phyloP scores from a whole-genome alignment of 2,329 filamentous ascomycete species.

The Fusarium guadeloupense region DNA sequence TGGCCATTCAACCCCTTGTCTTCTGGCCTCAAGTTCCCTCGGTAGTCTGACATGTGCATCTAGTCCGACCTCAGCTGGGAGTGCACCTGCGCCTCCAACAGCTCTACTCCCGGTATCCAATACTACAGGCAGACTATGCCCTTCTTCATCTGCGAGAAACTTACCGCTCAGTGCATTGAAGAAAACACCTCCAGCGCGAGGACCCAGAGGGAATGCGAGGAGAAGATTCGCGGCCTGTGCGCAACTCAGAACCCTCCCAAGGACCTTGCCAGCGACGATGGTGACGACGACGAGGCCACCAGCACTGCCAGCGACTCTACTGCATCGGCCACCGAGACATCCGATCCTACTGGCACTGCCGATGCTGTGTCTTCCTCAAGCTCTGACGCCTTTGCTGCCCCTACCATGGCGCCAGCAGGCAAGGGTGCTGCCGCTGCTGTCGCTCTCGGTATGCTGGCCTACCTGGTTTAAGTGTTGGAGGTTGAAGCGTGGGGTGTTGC shows the following conservation, averaged over 20 bases:
- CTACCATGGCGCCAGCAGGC: conserved; percentile 54
- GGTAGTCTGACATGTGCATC: conserved; percentile 7
- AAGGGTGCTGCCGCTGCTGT: conserved; percentile 58
- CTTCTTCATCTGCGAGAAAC: conserved; percentile 61
- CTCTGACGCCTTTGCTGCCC: conserved; percentile 49
- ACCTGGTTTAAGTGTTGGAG: conserved; percentile 54
- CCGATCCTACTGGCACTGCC: conserved; percentile 31
- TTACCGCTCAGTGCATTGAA: conserved; percentile 59
- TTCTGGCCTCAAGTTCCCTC: neutral
- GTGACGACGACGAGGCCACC: conserved; percentile 34
- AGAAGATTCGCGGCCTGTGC: conserved; percentile 59
- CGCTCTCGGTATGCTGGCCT: conserved; percentile 63
- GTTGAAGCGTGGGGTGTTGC: conserved; percentile 27
- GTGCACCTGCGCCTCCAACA: conserved; percentile 61
- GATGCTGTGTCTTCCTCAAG: conserved; percentile 48
- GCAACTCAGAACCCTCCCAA: conserved; percentile 51
- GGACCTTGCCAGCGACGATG: conserved; percentile 39
- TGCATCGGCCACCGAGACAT: conserved; percentile 31
- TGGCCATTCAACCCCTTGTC: neutral
- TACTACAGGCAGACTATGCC: conserved; percentile 64
- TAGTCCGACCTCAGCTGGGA: conserved; percentile 57
- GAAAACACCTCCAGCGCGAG: conserved; percentile 52
- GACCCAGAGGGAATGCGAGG: conserved; percentile 59
- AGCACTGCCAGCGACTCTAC: conserved; percentile 41
- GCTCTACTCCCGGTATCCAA: conserved; percentile 60